Conservation (phyloP, 163 green algal species). For the Prototheca stagnorum region DNA sequence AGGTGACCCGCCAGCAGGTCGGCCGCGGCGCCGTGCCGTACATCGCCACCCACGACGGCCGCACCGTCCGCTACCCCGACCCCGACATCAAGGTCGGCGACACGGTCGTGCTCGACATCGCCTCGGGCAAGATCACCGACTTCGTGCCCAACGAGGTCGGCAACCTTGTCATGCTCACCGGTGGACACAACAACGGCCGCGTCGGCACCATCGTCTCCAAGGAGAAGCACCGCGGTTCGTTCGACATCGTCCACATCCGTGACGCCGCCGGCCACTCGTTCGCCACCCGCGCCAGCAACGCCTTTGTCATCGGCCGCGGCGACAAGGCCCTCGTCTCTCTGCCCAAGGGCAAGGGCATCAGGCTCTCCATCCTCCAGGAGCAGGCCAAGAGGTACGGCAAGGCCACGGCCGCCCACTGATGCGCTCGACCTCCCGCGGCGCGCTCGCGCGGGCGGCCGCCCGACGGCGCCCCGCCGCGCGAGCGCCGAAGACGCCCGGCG, state of each 20-base stretch:
- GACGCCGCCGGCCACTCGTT: slow-evolving; percentile 76
- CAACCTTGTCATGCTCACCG: slow-evolving; percentile 85
- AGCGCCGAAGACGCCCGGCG: no score
- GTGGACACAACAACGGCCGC: slow-evolving; percentile 86
- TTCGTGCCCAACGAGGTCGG: slow-evolving; percentile 97
- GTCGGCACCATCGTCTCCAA: slow-evolving; percentile 82
- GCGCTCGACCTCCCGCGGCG: no score
- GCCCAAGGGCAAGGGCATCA: slow-evolving; percentile 97
- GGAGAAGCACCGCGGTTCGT: slow-evolving; percentile 93
- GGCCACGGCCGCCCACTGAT: neutral
- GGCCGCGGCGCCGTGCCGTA: slow-evolving; percentile 88
- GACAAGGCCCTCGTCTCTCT: slow-evolving; percentile 88
- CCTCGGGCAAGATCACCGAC: slow-evolving; percentile 93
- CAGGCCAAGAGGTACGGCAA: slow-evolving; percentile 38
- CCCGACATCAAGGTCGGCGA: slow-evolving; percentile 92
- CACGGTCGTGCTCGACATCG: slow-evolving; percentile 95
- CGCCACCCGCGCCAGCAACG: slow-evolving; percentile 78
- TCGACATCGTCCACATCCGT: slow-evolving; percentile 94
- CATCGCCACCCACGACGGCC: slow-evolving; percentile 86
- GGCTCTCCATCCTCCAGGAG: slow-evolving; percentile 87
- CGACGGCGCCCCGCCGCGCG: no score
- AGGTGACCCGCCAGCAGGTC: slow-evolving; percentile 63
- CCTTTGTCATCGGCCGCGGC: slow-evolving; percentile 96
- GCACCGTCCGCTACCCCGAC: slow-evolving; percentile 97
- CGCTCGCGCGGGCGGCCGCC: no score